Conservation (phyloP, 2,329 filamentous ascomycete genomes). For the Clarireedia sp. region DNA sequence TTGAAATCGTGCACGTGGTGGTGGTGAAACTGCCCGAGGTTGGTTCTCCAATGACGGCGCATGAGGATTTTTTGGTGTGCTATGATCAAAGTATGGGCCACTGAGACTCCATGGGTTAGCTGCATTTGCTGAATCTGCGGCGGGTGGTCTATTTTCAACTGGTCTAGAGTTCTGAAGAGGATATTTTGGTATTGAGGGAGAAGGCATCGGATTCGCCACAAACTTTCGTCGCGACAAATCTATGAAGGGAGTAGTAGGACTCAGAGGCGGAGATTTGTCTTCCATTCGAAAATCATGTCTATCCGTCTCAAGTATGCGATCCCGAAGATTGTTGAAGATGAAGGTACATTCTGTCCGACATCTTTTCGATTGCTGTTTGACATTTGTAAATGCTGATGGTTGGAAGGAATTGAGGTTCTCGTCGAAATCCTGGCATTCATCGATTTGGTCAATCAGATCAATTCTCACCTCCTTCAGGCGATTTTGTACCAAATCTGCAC, state of each 20-base stretch:
- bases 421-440: conserved; percentile 23
- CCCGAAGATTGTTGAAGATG: conserved; percentile 21
- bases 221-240: neutral
- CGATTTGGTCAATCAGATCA: conserved; percentile 24
- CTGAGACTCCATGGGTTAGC: conserved; percentile 6
- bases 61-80: conserved; percentile 12
- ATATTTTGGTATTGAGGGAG: neutral
- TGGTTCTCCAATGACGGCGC: conserved; percentile 5
- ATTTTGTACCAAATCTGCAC: conserved; percentile 19
- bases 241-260: neutral
- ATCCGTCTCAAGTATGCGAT: conserved; percentile 12
- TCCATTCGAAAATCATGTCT: conserved; percentile 8
- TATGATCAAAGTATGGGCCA: conserved; percentile 8
- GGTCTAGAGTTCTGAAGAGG: neutral
- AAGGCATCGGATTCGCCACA: neutral
- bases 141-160: neutral
- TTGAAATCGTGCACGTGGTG: conserved; percentile 4
- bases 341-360: conserved; percentile 20
- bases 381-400: conserved; percentile 15
- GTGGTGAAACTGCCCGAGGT: conserved; percentile 1
- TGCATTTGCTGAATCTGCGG: neutral
- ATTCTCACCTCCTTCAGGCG: conserved; percentile 24
- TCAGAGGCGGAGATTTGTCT: conserved; percentile 5
- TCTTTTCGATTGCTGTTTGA: conserved; percentile 21
- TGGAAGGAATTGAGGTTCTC: conserved; percentile 24